Percentiles rank a stretch among this genome's conserved stretches.
Evolutionary conservation across 2,329 filamentous ascomycete species (phyloP).

Genomic region (Colletotrichum cordylinicola): DNA sequence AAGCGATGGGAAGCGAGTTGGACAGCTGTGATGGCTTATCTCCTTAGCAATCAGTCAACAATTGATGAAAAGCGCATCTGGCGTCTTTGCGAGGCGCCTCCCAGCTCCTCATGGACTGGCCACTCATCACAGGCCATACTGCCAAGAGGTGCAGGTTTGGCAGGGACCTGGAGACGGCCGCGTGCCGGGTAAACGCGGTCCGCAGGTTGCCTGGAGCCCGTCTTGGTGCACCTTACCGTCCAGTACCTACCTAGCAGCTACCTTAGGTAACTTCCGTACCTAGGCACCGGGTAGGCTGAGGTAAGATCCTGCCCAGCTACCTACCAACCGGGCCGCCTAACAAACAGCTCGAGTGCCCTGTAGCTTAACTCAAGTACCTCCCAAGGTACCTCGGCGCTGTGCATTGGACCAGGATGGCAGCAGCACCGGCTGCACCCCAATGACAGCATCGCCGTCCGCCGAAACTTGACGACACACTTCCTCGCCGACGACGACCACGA

Average conservation of each 20-base stretch:
- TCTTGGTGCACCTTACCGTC: no score
- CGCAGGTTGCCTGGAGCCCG: neutral
- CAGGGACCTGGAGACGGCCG: neutral
- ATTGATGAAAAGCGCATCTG: neutral
- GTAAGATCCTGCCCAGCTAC: neutral
- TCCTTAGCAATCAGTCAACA: neutral
- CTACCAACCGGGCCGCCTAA: neutral
- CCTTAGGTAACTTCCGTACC: no score
- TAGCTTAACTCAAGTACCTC: neutral
- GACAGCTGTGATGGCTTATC: neutral
- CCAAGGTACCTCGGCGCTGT: neutral
- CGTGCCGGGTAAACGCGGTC: neutral
- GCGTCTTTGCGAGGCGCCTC: neutral
- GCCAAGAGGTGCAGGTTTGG: neutral
- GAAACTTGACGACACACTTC: constrained; percentile 13
- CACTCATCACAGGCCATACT: neutral
- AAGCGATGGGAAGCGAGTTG: neutral
- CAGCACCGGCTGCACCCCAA: constrained; percentile 5
- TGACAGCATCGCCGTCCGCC: constrained; percentile 14
- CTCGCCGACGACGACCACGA: neutral
- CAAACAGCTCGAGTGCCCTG: neutral
- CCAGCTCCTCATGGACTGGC: neutral
- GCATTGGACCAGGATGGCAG: constrained; percentile 11
- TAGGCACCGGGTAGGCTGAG: neutral
- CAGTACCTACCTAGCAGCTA: neutral